Conservation (phyloP, 2,329 filamentous ascomycete species). For the Ophiocordyceps camponoti-saundersi region DNA sequence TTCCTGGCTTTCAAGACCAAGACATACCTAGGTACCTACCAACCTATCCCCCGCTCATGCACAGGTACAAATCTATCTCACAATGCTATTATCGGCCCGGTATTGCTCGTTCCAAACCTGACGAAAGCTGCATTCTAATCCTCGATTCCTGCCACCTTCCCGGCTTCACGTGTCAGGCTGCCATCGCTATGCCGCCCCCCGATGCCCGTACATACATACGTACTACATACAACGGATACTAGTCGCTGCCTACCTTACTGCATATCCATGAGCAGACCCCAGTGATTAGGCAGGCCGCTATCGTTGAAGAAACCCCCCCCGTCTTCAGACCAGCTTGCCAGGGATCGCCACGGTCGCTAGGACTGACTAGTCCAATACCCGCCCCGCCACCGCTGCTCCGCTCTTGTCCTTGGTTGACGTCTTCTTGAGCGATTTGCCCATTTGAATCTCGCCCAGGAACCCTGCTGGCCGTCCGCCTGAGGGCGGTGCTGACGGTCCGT, state of each 20-base stretch:
- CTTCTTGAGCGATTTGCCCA: slow-evolving; percentile 67
- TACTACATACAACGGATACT: background rate
- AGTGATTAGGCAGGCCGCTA: background rate
- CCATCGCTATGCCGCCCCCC: background rate
- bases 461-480: slow-evolving; percentile 35
- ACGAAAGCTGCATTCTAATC: background rate
- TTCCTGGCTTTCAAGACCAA: background rate
- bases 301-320: too few species aligned
- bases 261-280: too few species aligned
- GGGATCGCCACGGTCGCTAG: background rate
- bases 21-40: too few species aligned
- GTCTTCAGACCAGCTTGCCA: background rate
- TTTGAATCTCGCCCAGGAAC: slow-evolving; percentile 68
- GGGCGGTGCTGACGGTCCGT: slow-evolving; percentile 25
- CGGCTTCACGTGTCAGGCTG: background rate
- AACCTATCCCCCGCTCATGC: background rate
- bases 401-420: slow-evolving; percentile 82
- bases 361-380: slow-evolving; percentile 40
- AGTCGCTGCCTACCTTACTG: too few species aligned
- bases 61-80: too few species aligned
- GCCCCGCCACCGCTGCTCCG: slow-evolving; percentile 52
- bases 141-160: background rate
- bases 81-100: background rate
- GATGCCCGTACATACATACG: background rate
- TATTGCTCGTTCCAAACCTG: background rate